A percentile compares a stretch with the other conserved stretches of the same genome.
These are phyloP conservation scores for Agastache rugosa DNA, from an alignment of 257 asterid genomes.

Conservation along the genomic window DNA sequence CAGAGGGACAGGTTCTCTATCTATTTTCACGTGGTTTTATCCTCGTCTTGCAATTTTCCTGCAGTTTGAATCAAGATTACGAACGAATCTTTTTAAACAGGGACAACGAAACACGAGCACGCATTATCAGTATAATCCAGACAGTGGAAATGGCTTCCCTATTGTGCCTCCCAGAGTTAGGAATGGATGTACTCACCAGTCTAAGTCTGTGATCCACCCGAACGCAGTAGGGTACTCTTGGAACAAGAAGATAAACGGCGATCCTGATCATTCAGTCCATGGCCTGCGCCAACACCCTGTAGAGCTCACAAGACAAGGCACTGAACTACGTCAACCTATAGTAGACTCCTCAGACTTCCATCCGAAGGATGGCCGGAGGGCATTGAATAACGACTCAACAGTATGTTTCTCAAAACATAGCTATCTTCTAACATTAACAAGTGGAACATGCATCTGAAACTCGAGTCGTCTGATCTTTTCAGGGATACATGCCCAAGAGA, in stretches of 20 bases:
- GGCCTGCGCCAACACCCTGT: slow-evolving; percentile 38
- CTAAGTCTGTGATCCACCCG: slow-evolving; percentile 76
- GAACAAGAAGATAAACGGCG: slow-evolving; percentile 49
- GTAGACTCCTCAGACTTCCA: slow-evolving; percentile 43
- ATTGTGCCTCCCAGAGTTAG: slow-evolving; percentile 65
- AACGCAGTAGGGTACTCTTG: slow-evolving; percentile 52
- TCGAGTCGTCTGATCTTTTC: slow-evolving; percentile 21
- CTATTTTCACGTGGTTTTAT: background rate
- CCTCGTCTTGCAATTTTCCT: background rate
- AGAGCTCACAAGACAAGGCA: slow-evolving; percentile 42
- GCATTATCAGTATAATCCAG: slow-evolving; percentile 57
- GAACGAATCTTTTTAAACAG: slow-evolving; percentile 34
- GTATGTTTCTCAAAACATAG: slow-evolving; percentile 42
- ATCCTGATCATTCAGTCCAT: slow-evolving; percentile 46
- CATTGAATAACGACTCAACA: slow-evolving; percentile 41
- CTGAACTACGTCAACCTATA: slow-evolving; percentile 42
- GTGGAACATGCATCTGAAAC: background rate
- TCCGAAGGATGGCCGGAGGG: slow-evolving; percentile 30
- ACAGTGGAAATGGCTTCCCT: slow-evolving; percentile 64
- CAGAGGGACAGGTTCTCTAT: slow-evolving; percentile 46
- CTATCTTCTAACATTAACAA: background rate
- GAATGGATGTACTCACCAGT: slow-evolving; percentile 51
- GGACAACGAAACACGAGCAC: slow-evolving; percentile 50
- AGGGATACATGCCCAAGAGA: slow-evolving; percentile 58
- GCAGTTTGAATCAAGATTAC: slow-evolving; percentile 16